Evolutionary conservation across 805 yeast genomes (phyloP).

Genomic region (Starmerella roubikii): DNA sequence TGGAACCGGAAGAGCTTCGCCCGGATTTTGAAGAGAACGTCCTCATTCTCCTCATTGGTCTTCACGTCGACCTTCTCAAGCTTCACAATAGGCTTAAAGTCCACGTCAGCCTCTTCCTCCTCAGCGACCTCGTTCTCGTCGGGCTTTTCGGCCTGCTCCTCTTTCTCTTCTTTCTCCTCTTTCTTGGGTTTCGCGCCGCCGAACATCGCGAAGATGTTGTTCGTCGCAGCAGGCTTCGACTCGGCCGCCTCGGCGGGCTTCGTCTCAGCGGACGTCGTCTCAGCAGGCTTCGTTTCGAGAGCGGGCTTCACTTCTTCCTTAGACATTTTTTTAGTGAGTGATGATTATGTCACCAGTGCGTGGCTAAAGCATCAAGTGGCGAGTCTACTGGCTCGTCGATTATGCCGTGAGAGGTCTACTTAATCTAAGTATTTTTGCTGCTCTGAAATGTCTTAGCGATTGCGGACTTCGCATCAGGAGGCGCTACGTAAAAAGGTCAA

Average conservation of each 20-base stretch:
- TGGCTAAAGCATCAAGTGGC: no score
- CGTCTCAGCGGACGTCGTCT: constrained; percentile 1
- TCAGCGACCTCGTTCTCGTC: constrained; percentile 44
- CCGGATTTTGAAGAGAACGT: constrained; percentile 66
- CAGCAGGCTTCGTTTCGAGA: not conserved
- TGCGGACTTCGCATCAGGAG: no score
- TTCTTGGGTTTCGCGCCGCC: constrained; percentile 76
- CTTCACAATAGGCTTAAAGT: constrained; percentile 91
- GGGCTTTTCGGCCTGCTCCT: constrained; percentile 24
- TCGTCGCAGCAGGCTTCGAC: constrained; percentile 1
- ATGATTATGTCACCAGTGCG: constrained; percentile 1
- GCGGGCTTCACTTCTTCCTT: constrained; percentile 12
- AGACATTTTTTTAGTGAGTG: constrained; percentile 6
- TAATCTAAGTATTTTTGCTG: no score
- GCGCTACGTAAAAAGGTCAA: no score
- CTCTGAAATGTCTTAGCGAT: no score
- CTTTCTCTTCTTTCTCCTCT: constrained; percentile 33
- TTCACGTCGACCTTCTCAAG: constrained; percentile 92
- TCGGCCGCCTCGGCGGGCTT: constrained; percentile 3
- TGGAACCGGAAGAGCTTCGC: constrained; percentile 87
- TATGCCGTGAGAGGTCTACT: no score
- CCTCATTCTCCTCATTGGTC: constrained; percentile 88
- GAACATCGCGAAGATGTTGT: constrained; percentile 81
- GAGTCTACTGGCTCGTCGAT: no score
- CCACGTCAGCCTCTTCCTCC: constrained; percentile 69